Evolutionary conservation across 306 rosid genomes (phyloP).

Genomic region (Hippophae gyantsensis): DNA sequence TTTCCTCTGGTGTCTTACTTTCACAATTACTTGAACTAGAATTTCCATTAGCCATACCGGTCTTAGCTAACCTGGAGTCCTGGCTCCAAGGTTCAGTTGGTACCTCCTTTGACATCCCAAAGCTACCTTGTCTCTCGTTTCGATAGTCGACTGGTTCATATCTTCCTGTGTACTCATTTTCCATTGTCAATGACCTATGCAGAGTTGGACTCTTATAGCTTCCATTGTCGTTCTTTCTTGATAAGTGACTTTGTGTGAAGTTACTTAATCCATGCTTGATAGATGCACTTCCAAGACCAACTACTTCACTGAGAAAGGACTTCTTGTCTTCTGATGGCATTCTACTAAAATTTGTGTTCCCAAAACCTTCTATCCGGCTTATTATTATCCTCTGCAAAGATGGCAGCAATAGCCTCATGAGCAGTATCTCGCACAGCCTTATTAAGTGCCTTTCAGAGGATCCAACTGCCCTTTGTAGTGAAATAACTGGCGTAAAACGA

Average conservation of each 20-base stretch:
- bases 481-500: slow-evolving; percentile 69
- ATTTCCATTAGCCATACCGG: slow-evolving; percentile 48
- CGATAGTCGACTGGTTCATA: slow-evolving; percentile 66
- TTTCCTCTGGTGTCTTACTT: slow-evolving; percentile 73
- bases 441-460: slow-evolving; percentile 90
- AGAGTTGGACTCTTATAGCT: slow-evolving; percentile 81
- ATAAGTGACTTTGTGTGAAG: slow-evolving; percentile 67
- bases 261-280: slow-evolving; percentile 83
- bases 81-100: slow-evolving; percentile 60
- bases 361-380: slow-evolving; percentile 92
- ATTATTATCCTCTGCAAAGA: slow-evolving; percentile 68
- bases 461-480: slow-evolving; percentile 88
- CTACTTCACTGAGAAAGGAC: slow-evolving; percentile 93
- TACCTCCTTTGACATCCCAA: slow-evolving; percentile 46
- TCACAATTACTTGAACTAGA: slow-evolving; percentile 45
- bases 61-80: slow-evolving; percentile 47
- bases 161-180: slow-evolving; percentile 47
- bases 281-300: slow-evolving; percentile 91
- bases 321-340: slow-evolving; percentile 54
- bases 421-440: slow-evolving; percentile 94
- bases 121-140: slow-evolving; percentile 47
- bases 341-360: slow-evolving; percentile 71
- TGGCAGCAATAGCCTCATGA: slow-evolving; percentile 70
- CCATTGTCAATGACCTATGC: slow-evolving; percentile 75
- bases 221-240: slow-evolving; percentile 68